These are phyloP conservation scores for Bipolaris oryzae DNA, from an alignment of 2,329 filamentous ascomycete genomes.

Conservation along the genomic window DNA sequence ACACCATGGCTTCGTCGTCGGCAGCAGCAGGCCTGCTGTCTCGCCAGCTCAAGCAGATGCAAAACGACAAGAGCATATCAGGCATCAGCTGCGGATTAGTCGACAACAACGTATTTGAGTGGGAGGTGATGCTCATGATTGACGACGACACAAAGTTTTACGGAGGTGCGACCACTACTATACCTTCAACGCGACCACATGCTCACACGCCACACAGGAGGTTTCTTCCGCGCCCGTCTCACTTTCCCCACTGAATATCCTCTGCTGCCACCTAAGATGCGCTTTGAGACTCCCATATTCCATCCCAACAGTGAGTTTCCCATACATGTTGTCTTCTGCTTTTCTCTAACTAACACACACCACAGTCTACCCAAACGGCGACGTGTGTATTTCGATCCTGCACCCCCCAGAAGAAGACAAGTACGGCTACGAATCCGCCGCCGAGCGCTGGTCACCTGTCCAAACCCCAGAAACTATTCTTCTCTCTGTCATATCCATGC, in stretches of 20 bases:
- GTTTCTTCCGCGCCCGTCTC: conserved; percentile 92
- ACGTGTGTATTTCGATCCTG: conserved; percentile 98
- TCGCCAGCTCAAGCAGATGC: conserved; percentile 93
- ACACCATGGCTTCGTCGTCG: conserved; percentile 45
- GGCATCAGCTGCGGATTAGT: conserved; percentile 93
- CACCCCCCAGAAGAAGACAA: conserved; percentile 96
- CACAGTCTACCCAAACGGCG: conserved; percentile 84
- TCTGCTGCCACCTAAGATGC: conserved; percentile 94
- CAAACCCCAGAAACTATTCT: conserved; percentile 98
- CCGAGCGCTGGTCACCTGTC: conserved; percentile 94
- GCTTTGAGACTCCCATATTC: conserved; percentile 91
- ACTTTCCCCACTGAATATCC: conserved; percentile 97
- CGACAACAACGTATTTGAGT: conserved; percentile 88
- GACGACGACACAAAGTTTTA: conserved; percentile 93
- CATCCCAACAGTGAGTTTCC: conserved; percentile 82
- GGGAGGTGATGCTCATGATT: conserved; percentile 99
- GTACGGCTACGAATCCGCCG: conserved; percentile 96
- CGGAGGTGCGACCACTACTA: conserved; percentile 66
- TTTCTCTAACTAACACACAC: conserved; percentile 1
- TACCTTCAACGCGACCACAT: background rate
- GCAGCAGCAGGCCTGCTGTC: conserved; percentile 75
- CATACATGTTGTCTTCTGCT: background rate
- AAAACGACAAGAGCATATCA: conserved; percentile 85
- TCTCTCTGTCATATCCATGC: conserved; percentile 97
- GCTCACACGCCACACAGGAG: conserved; percentile 59